Evolutionary conservation across 305 asterid genomes (phyloP), one percentile per base, ranked within the genome.

Genomic region (Salvia sclarea): DNA sequence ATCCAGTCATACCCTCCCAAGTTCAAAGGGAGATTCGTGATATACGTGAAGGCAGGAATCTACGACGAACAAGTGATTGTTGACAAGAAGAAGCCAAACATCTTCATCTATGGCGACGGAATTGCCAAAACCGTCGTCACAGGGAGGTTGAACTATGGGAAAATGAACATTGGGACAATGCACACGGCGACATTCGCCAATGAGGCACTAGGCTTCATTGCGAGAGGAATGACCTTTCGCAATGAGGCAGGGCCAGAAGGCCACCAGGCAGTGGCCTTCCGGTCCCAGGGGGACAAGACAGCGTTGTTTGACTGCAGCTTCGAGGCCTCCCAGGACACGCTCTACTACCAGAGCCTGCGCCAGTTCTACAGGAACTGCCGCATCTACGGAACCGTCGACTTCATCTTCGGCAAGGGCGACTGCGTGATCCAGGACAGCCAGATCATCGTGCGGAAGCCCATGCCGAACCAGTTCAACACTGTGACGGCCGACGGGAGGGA

Each of bases 81-180:
- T 2, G 86, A 75, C 54, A 85, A 81, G 64, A 72, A 65, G 25
- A 78, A 83, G 82, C 60, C 72, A 1, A 82, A 86, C 0, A 57
- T 89, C 24, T 82, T 75, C 71, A 84, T 91, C 30, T 91, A 87
- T 5, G 96, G 97, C n/a, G 97, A 91, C 22, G 96, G 96, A 41
- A 71, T 82, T 8, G 87, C 80, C 14, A 89, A 62, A 59, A 80
- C 94, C 18, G 73, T 91, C 1, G 66, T 91, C n/a, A 83, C 90
- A 1, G 88, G 86, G 1, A 58, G 20, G 31, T 76, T 49, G 66
- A 88, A 83, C 64, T 69, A 0, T 38, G 88, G 22, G 0, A 28
- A 9, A 0, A 62, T 49, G 78, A 66, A 70, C 2, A 66, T 75
- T 3, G 52, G 68, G 25, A 81, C 88, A 0, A 81, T 79, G 86